Percentiles rank a stretch among this genome's conserved stretches.
Conservation (phyloP, 371 early-diverging fungal genomes). For the Mucor lusitanicus region DNA sequence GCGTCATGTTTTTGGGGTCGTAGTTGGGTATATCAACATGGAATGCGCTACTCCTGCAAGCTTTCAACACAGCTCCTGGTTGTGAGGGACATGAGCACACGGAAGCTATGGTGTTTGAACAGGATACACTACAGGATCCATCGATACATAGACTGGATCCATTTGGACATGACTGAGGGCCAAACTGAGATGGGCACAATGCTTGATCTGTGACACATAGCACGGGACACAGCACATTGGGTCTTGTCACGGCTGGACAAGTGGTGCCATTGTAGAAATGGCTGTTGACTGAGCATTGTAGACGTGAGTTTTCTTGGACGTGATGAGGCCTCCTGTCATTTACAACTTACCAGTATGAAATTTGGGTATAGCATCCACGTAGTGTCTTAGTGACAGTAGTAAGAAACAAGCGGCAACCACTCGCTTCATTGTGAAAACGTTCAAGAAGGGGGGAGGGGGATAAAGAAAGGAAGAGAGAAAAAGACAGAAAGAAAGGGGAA, state of each 20-base stretch:
- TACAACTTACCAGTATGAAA: slow-evolving; percentile 28
- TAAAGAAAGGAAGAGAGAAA: no score
- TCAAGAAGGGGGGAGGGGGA: no score
- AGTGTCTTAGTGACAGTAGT: no score
- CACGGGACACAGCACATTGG: slow-evolving; percentile 26
- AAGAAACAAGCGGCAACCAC: no score
- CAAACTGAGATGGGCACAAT: slow-evolving; percentile 20
- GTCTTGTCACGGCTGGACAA: slow-evolving; percentile 28
- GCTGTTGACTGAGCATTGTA: slow-evolving; percentile 20
- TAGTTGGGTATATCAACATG: slow-evolving; percentile 22
- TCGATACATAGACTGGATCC: slow-evolving; percentile 22
- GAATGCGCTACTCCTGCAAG: slow-evolving; percentile 12
- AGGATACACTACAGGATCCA: slow-evolving; percentile 24
- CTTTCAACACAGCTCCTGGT: slow-evolving; percentile 5
- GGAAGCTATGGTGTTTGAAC: background rate
- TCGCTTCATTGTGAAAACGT: no score
- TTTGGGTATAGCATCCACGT: slow-evolving; percentile 18
- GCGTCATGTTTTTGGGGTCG: slow-evolving; percentile 36
- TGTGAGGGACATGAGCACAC: slow-evolving; percentile 25
- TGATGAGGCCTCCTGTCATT: no score
- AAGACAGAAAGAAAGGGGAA: no score
- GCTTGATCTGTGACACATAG: slow-evolving; percentile 22
- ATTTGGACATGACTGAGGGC: slow-evolving; percentile 16
- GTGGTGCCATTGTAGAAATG: slow-evolving; percentile 31
- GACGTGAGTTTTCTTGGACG: background rate